phyloP scores from a whole-genome alignment of 2,329 filamentous ascomycete species.

The Ramichloridium luteum region DNA sequence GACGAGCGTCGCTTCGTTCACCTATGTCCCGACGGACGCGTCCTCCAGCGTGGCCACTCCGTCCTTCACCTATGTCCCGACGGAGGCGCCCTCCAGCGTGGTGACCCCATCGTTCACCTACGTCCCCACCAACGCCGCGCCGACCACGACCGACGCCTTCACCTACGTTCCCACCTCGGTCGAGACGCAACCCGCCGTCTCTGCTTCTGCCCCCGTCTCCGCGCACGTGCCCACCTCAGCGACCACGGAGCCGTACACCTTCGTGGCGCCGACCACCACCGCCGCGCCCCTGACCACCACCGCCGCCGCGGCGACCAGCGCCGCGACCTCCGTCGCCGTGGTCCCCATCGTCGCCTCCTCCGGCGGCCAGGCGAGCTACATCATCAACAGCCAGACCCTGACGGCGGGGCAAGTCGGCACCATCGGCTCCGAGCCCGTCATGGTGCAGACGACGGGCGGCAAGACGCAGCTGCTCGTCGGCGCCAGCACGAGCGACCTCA shows the following conservation, averaged over 20 bases:
- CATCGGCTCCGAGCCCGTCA: slow-evolving; percentile 4
- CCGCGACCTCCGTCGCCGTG: too few species aligned
- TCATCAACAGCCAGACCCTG: slow-evolving; percentile 7
- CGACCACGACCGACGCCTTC: neutral
- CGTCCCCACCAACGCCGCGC: too few species aligned
- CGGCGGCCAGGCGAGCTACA: too few species aligned
- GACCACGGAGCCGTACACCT: neutral
- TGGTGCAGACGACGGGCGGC: slow-evolving; percentile 5
- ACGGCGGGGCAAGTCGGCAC: slow-evolving; percentile 4
- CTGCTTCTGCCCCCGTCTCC: too few species aligned
- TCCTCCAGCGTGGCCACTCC: neutral
- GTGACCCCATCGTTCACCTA: neutral
- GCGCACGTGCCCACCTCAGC: neutral
- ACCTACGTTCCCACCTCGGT: neutral
- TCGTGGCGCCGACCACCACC: neutral
- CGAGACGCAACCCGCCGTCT: too few species aligned
- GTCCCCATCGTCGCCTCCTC: neutral
- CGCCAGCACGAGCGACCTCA: slow-evolving; percentile 1
- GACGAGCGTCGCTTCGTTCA: neutral
- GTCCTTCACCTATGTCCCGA: neutral
- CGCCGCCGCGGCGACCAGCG: too few species aligned
- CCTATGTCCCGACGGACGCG: too few species aligned
- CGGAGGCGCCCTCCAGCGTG: neutral
- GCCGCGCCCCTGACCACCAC: too few species aligned
- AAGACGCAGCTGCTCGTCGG: slow-evolving; percentile 4